These are phyloP conservation scores for Solanum neorickii DNA, from an alignment of 257 asterid genomes.

Conservation along the genomic window DNA sequence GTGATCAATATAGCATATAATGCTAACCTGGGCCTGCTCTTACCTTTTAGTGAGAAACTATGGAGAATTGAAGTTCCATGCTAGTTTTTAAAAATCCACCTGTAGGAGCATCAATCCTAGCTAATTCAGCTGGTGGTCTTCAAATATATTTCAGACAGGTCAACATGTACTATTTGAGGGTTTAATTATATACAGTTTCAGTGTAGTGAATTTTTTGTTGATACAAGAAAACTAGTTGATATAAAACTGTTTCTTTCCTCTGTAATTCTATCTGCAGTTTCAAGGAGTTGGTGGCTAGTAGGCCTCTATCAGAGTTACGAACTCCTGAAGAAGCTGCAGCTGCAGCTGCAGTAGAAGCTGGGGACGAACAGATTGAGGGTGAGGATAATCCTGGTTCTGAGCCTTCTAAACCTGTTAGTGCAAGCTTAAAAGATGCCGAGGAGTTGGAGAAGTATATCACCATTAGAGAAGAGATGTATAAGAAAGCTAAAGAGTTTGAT, in stretches of 20 bases:
- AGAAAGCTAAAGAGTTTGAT: conserved; percentile 88
- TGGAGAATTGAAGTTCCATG: not conserved
- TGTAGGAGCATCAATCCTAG: not conserved
- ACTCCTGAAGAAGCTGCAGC: conserved; percentile 75
- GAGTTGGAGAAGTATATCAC: conserved; percentile 94
- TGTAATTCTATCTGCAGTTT: conserved; percentile 39
- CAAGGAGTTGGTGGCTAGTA: conserved; percentile 89
- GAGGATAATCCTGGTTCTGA: conserved; percentile 44
- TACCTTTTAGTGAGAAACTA: not conserved
- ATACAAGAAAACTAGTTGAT: not conserved
- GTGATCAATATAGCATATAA: not conserved
- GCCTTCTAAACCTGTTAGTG: conserved; percentile 45
- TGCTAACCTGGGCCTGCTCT: not conserved
- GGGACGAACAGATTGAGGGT: conserved; percentile 52
- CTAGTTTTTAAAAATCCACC: not conserved
- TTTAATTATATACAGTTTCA: not conserved
- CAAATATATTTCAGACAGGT: not conserved
- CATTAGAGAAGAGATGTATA: conserved; percentile 76
- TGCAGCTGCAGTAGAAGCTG: conserved; percentile 42
- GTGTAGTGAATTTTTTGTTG: not conserved
- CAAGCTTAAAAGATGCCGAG: conserved; percentile 90
- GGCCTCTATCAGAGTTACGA: conserved; percentile 72
- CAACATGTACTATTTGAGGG: not conserved
- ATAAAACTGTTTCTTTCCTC: not conserved
- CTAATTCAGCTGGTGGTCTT: not conserved